Conservation (phyloP, 2,329 filamentous ascomycete species). For the Xylariaceae sp. region DNA sequence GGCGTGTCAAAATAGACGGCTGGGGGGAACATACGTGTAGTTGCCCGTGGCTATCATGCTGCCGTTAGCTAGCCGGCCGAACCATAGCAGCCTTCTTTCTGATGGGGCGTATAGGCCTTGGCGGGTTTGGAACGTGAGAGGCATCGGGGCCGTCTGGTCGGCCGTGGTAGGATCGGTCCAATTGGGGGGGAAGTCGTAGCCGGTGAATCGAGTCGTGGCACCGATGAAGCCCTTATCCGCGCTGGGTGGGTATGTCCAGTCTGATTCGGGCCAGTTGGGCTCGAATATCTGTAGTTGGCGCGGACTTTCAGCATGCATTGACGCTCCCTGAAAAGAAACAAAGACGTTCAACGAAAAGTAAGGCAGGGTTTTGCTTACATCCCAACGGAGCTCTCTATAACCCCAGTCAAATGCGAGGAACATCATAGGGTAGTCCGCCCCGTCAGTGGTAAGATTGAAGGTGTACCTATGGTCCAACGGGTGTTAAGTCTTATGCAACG, state of each 20-base stretch:
- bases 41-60: background rate
- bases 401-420: no score
- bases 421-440: no score
- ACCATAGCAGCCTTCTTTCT: background rate
- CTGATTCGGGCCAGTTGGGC: constrained; percentile 31
- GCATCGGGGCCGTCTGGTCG: background rate
- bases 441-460: no score
- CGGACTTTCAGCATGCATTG: background rate
- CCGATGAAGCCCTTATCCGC: background rate
- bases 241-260: constrained; percentile 37
- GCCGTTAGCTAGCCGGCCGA: background rate
- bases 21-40: background rate
- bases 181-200: background rate
- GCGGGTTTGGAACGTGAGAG: background rate
- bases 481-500: no score
- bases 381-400: no score
- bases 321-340: no score
- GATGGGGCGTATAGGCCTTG: background rate
- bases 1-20: background rate
- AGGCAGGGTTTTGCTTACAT: no score
- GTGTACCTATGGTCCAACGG: no score
- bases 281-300: constrained; percentile 34
- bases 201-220: background rate
- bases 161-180: background rate
- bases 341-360: no score